Percentiles rank a stretch among this genome's conserved stretches.
phyloP scores from a whole-genome alignment of 2,329 filamentous ascomycete genomes.

The Phoma sp. region DNA sequence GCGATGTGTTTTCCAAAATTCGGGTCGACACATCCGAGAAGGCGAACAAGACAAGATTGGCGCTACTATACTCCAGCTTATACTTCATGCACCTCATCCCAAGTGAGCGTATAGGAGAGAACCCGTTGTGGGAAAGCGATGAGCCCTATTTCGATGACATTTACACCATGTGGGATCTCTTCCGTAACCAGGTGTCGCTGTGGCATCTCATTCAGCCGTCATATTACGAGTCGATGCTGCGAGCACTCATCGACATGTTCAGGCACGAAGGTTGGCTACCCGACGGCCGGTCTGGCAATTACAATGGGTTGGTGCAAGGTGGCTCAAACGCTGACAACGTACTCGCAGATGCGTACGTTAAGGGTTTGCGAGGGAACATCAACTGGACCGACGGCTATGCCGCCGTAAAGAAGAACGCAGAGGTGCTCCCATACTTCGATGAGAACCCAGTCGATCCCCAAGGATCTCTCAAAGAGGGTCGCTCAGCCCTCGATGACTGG shows the following conservation, averaged over 20 bases:
- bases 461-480: constrained; percentile 51
- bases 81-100: constrained; percentile 49
- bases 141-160: constrained; percentile 74
- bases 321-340: constrained; percentile 52
- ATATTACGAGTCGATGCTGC: constrained; percentile 70
- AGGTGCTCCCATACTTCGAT: constrained; percentile 54
- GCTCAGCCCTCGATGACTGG: constrained; percentile 52
- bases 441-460: constrained; percentile 42
- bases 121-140: constrained; percentile 68
- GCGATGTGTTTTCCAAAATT: constrained; percentile 65
- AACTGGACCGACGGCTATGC: constrained; percentile 74
- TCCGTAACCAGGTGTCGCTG: constrained; percentile 56
- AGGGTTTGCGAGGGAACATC: constrained; percentile 66
- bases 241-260: constrained; percentile 69
- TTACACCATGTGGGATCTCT: constrained; percentile 77
- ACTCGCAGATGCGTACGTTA: constrained; percentile 70
- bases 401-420: constrained; percentile 74
- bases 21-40: constrained; percentile 34
- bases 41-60: constrained; percentile 41
- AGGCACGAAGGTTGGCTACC: constrained; percentile 70
- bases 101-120: constrained; percentile 61
- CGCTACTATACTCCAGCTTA: constrained; percentile 42
- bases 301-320: constrained; percentile 62
- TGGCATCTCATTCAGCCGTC: constrained; percentile 69
- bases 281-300: constrained; percentile 64